phyloP scores from a whole-genome alignment of 2,329 filamentous ascomycete genomes.

The Chrysosphaeria jannelii region DNA sequence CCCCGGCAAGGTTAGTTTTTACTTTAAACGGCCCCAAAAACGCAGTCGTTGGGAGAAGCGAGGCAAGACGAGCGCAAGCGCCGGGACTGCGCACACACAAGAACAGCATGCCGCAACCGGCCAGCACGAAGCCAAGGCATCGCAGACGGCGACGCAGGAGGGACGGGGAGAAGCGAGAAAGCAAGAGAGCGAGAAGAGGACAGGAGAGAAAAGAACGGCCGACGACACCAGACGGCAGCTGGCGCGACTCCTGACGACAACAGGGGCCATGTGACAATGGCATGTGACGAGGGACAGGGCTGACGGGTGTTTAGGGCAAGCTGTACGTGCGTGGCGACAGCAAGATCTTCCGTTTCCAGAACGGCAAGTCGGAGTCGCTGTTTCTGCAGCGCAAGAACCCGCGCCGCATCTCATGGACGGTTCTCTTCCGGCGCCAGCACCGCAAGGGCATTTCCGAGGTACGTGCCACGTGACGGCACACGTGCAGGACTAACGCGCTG shows the following conservation, averaged over 20 bases:
- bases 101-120: too few relatives aligned
- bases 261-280: neutral
- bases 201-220: neutral
- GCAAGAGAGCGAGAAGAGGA: neutral
- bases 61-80: too few relatives aligned
- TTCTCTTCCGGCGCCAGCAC: conserved; percentile 94
- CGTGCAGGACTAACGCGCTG: conserved; percentile 9
- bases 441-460: conserved; percentile 99
- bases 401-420: conserved; percentile 95
- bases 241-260: too few relatives aligned
- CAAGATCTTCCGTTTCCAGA: conserved; percentile 99
- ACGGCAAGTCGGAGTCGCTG: conserved; percentile 97
- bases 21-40: conserved; percentile 1
- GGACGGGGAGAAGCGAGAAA: neutral
- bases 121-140: too few relatives aligned
- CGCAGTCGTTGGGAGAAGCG: conserved; percentile 2
- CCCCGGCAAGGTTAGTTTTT: conserved; percentile 29
- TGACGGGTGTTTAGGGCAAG: conserved; percentile 42
- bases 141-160: too few relatives aligned
- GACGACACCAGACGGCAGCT: neutral
- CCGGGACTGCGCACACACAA: too few relatives aligned
- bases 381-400: conserved; percentile 99
- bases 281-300: neutral
- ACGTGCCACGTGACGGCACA: conserved; percentile 12
- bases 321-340: conserved; percentile 98